Percentiles rank a stretch among this genome's conserved stretches.
Evolutionary conservation across 371 early-diverging fungal species (phyloP).

Genomic region (Entomophthora muscae): DNA sequence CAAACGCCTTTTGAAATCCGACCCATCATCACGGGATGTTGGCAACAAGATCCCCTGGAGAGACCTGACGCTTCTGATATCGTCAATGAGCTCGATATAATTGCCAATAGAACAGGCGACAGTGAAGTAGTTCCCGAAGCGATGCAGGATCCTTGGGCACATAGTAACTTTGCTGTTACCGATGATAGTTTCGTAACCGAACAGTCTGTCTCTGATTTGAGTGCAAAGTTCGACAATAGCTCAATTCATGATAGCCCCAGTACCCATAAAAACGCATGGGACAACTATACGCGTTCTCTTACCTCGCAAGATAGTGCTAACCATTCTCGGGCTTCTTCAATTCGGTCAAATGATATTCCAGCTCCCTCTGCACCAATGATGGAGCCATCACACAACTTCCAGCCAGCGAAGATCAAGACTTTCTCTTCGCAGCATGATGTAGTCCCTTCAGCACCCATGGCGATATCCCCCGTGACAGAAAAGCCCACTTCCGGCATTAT

Average conservation of each 20-base stretch:
- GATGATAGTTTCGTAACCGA: not conserved
- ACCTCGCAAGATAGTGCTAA: not conserved
- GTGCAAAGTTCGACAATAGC: not conserved
- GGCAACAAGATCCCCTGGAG: conserved; percentile 7
- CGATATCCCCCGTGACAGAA: not conserved
- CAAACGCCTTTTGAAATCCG: conserved; percentile 2
- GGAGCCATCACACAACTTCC: not conserved
- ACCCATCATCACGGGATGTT: conserved; percentile 1
- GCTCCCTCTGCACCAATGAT: conserved; percentile 2
- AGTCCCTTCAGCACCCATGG: not conserved
- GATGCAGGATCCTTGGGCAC: conserved; percentile 1
- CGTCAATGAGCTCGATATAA: not conserved
- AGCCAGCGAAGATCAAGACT: not conserved
- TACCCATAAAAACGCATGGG: not conserved
- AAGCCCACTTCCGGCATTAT: not conserved
- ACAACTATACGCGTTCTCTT: not conserved
- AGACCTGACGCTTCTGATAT: conserved; percentile 3
- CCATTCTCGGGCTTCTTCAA: not conserved
- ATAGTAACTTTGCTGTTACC: not conserved
- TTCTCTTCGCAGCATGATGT: not conserved
- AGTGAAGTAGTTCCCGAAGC: not conserved
- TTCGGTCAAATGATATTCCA: not conserved
- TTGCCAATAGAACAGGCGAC: not conserved
- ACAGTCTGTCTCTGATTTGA: not conserved
- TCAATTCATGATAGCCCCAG: too few relatives aligned